These are phyloP conservation scores for Pseudisothecium myosuroides DNA, from an alignment of 225 moss, liverwort and hornwort genomes.

Conservation along the genomic window DNA sequence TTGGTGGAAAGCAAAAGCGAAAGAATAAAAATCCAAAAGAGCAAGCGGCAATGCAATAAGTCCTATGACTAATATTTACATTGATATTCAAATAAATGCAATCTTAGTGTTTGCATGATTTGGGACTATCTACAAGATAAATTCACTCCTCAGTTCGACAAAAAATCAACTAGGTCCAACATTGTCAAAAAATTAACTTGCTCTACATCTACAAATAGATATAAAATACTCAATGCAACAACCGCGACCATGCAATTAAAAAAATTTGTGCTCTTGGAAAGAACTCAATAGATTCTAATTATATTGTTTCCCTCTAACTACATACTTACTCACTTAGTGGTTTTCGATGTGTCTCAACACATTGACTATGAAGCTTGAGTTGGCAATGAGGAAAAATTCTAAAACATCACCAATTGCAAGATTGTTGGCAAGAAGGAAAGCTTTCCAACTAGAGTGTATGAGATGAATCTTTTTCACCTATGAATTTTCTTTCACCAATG, in stretches of 20 bases:
- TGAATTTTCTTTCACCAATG: no score
- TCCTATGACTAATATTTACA: background rate
- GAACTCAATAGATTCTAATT: no score
- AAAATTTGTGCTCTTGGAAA: no score
- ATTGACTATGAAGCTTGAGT: background rate
- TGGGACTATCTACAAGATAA: background rate
- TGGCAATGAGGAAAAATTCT: background rate
- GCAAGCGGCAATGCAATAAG: rapidly evolving
- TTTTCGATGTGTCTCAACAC: no score
- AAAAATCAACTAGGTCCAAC: rapidly evolving
- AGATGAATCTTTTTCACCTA: background rate
- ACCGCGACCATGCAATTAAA: no score
- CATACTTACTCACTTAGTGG: background rate
- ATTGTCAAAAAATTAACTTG: background rate
- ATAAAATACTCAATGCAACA: no score
- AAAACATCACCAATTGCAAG: background rate
- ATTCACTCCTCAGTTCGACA: background rate
- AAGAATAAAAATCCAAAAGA: background rate
- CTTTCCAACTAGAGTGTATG: background rate
- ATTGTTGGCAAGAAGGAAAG: background rate
- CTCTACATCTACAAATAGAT: no score
- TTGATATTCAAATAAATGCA: background rate
- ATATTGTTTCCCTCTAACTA: background rate
- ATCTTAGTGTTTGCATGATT: background rate
- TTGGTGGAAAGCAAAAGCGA: background rate